Conservation (phyloP, 2,329 filamentous ascomycete species). For the Leptodontidium sp. region DNA sequence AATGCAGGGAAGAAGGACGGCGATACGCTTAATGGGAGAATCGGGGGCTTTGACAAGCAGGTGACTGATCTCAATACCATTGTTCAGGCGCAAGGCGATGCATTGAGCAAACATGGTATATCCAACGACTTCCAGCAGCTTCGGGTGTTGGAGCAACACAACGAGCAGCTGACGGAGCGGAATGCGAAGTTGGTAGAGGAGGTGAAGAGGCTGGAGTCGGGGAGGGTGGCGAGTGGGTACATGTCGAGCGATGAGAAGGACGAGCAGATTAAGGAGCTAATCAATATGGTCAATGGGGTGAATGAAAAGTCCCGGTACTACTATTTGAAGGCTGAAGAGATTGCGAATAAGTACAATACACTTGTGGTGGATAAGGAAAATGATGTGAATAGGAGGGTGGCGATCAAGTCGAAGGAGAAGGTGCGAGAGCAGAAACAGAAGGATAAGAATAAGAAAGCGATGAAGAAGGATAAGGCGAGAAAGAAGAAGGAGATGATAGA, state of each 20-base stretch:
- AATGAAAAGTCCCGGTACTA: background rate
- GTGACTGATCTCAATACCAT: background rate
- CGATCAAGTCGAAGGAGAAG: background rate
- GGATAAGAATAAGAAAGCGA: background rate
- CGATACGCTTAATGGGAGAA: background rate
- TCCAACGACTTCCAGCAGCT: background rate
- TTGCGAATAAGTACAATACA: background rate
- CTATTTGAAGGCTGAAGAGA: background rate
- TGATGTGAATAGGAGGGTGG: background rate
- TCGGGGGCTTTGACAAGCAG: background rate
- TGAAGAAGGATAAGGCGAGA: background rate
- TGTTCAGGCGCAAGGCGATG: background rate
- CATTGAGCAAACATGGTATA: background rate
- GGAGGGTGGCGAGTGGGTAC: background rate
- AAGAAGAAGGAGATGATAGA: background rate
- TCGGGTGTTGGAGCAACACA: background rate
- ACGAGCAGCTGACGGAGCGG: background rate
- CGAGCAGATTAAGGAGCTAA: background rate
- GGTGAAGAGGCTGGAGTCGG: background rate
- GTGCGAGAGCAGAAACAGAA: background rate
- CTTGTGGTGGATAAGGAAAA: background rate
- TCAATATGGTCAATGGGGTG: background rate
- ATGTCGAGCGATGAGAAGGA: conserved; percentile 7
- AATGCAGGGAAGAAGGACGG: background rate
- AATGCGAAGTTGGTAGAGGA: background rate